Conservation (phyloP, 2,329 filamentous ascomycete species). For the Pseudofabraea citricarpa region DNA sequence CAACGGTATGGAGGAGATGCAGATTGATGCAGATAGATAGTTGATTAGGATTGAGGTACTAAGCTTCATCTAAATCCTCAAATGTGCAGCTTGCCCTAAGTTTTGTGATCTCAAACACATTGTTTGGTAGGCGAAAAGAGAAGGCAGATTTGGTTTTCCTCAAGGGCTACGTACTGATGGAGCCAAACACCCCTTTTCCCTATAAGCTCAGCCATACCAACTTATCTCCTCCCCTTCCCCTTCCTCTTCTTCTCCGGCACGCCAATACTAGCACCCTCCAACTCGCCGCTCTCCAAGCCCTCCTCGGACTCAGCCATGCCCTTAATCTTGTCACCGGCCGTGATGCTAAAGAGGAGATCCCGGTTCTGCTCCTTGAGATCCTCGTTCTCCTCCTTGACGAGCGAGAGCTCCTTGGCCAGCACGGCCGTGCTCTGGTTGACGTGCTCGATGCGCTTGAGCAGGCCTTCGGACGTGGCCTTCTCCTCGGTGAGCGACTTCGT, state of each 20-base stretch:
- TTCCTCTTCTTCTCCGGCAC: constrained; percentile 32
- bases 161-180: no score
- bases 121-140: no score
- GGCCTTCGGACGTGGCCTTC: constrained; percentile 73
- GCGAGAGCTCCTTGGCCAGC: constrained; percentile 51
- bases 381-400: constrained; percentile 56
- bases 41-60: no score
- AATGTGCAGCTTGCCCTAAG: no score
- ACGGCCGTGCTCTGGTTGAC: constrained; percentile 58
- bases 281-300: constrained; percentile 59
- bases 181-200: no score
- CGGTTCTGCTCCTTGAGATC: constrained; percentile 83
- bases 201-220: no score
- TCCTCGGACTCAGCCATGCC: constrained; percentile 61
- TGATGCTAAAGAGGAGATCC: constrained; percentile 84
- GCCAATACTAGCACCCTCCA: constrained; percentile 68
- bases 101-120: no score
- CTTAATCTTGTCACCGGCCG: constrained; percentile 73
- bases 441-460: constrained; percentile 78
- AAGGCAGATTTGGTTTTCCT: no score
- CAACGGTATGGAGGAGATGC: no score
- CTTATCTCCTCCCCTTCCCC: constrained; percentile 16
- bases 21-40: no score
- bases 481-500: constrained; percentile 79
- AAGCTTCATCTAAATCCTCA: no score